phyloP scores from a whole-genome alignment of 164 flowering plant genomes.

The Chloranthus sessilifolius region DNA sequence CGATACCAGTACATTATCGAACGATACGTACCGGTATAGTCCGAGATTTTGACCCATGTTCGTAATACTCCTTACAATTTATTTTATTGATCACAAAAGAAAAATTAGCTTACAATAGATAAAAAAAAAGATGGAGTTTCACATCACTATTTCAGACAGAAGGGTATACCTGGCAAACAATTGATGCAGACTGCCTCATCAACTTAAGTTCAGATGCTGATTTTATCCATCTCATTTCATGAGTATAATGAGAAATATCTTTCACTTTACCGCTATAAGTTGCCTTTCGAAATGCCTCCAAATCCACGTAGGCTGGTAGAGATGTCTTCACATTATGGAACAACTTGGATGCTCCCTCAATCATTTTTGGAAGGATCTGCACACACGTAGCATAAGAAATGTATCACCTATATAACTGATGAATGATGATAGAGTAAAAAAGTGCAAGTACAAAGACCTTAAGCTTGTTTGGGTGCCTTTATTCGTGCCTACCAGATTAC shows the following conservation, averaged over 20 bases:
- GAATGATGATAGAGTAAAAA: background rate
- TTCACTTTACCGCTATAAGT: conserved; percentile 44
- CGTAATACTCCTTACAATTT: no score
- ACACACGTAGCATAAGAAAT: background rate
- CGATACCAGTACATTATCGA: no score
- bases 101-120: no score
- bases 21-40: no score
- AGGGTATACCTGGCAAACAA: conserved; percentile 83
- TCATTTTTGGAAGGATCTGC: conserved; percentile 76
- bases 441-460: no score
- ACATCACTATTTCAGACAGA: no score
- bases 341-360: conserved; percentile 46
- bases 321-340: conserved; percentile 67
- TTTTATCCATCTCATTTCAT: conserved; percentile 73
- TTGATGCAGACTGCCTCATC: conserved; percentile 85
- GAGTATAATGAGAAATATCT: conserved; percentile 57
- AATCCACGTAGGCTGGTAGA: conserved; percentile 38
- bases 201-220: conserved; percentile 79
- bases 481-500: no score
- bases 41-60: no score
- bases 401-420: conserved; percentile 5
- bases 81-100: no score
- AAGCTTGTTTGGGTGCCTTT: no score
- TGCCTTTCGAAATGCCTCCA: conserved; percentile 65
- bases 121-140: no score